phyloP scores from a whole-genome alignment of 805 yeast genomes.

The Kuraishia piskuri region DNA sequence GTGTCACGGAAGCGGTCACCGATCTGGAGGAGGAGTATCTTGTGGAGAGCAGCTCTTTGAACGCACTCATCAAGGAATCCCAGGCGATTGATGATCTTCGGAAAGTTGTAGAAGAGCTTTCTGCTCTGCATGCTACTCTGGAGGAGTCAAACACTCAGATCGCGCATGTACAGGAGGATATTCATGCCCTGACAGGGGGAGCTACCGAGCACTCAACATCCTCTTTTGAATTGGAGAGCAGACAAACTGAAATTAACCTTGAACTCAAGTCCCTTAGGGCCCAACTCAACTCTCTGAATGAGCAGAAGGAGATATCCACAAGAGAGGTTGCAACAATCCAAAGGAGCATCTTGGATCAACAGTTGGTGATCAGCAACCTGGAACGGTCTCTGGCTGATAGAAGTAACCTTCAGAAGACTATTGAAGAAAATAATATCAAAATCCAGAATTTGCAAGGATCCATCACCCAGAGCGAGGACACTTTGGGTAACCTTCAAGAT shows the following conservation, averaged over 20 bases:
- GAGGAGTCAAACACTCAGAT: constrained; percentile 22
- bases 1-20: background rate
- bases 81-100: constrained; percentile 3
- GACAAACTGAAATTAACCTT: constrained; percentile 27
- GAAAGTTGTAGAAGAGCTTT: constrained; percentile 25
- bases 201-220: constrained; percentile 18
- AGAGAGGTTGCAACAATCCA: constrained; percentile 38
- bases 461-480: constrained; percentile 12
- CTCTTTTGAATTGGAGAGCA: constrained; percentile 36
- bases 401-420: constrained; percentile 26
- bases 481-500: background rate
- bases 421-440: constrained; percentile 26
- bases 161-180: constrained; percentile 16
- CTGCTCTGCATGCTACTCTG: constrained; percentile 24
- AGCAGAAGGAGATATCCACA: constrained; percentile 35
- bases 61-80: background rate
- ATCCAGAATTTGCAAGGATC: constrained; percentile 14
- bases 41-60: background rate
- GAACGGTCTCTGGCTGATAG: constrained; percentile 44
- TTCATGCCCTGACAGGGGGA: constrained; percentile 21
- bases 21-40: background rate
- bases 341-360: constrained; percentile 41
- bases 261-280: constrained; percentile 33
- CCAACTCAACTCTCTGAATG: constrained; percentile 21
- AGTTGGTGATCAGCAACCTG: constrained; percentile 40